Evolutionary conservation across 1,284 basidiomycete species (phyloP), one percentile per base, ranked within the genome.

Genomic region (Ceratobasidium papillatum): DNA sequence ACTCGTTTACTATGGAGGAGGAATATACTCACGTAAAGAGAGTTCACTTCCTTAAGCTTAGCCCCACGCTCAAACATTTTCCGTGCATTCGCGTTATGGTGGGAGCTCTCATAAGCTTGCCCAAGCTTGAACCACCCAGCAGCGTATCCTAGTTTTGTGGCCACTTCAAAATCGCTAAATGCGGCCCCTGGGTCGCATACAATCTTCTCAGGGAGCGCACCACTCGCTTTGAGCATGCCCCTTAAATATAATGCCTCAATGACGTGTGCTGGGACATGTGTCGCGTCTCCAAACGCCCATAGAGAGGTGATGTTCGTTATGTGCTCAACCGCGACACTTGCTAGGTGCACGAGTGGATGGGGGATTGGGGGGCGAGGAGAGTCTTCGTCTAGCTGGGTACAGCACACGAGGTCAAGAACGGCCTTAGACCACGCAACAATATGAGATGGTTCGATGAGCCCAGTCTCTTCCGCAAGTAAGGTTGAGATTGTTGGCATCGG

Each of bases 91-190:
- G 81, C 76, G 0, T 86, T 75, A 81, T 97, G 94, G 30, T 89
- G 89, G 76, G 96, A 94, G 69, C 89, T 90, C 83, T 98, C 96
- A 80, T 98, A 98, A 78, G 98, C 96, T 34, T 92, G 85, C 0
- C 95, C 96, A 1, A 98, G 88, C 58, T 91, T 87, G 83, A 95
- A 98, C 96, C 96, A 98, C 0, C 92, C 92, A 30, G 87, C 84
- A 11, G 85, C 82, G 77, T 89, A 91, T 0, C 94, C 94, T 1
- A 85, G 87, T 45, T 92, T 86, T 0, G 94, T 94, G 0, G 93
- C 88, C 1, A 84, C 83, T 80, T 96, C 95, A 80, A 94, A 97
- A 80, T 96, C 94, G 58, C 93, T 87, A 83, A 98, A 98, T 1
- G 96, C 95, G 2, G 87, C 81, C 19, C 93, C 87, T 3, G 92